Percentiles rank a stretch among this genome's conserved stretches.
phyloP scores from a whole-genome alignment of 2,329 filamentous ascomycete species.

The Aspergillus quadricinctus region DNA sequence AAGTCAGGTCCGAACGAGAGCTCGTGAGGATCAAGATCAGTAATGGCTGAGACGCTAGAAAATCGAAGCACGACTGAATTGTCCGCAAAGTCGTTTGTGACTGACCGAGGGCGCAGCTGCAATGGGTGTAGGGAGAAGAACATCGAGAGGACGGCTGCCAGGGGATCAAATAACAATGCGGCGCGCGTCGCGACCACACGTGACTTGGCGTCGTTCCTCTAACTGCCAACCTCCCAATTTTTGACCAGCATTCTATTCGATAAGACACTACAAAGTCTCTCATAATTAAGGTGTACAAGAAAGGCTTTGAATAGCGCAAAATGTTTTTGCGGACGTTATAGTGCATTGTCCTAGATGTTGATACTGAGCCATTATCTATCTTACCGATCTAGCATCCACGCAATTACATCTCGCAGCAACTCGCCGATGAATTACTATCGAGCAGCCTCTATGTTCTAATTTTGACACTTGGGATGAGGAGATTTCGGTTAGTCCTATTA shows the following conservation, averaged over 20 bases:
- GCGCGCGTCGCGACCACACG: slow-evolving; percentile 10
- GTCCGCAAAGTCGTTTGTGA: slow-evolving; percentile 6
- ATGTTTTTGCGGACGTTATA: neutral
- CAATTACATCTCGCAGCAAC: neutral
- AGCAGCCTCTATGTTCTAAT: too few relatives aligned
- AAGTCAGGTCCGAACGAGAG: slow-evolving; percentile 13
- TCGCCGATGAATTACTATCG: too few relatives aligned
- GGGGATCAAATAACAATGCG: neutral
- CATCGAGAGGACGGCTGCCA: neutral
- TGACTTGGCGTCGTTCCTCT: neutral
- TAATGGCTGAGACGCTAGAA: neutral
- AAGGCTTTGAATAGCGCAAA: neutral
- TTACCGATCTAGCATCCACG: neutral
- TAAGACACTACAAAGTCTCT: neutral
- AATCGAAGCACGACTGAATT: slow-evolving; percentile 1
- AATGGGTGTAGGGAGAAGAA: slow-evolving; percentile 7
- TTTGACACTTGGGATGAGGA: too few relatives aligned
- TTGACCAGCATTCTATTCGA: neutral
- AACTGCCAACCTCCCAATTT: neutral
- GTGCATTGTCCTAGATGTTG: neutral
- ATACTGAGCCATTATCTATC: too few relatives aligned
- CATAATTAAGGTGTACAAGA: neutral
- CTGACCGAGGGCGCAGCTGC: slow-evolving; percentile 3
- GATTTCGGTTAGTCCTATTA: too few relatives aligned
- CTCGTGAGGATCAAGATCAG: slow-evolving; percentile 3